Conservation (phyloP, 106 monocot species). For the Vanilla planifolia region DNA sequence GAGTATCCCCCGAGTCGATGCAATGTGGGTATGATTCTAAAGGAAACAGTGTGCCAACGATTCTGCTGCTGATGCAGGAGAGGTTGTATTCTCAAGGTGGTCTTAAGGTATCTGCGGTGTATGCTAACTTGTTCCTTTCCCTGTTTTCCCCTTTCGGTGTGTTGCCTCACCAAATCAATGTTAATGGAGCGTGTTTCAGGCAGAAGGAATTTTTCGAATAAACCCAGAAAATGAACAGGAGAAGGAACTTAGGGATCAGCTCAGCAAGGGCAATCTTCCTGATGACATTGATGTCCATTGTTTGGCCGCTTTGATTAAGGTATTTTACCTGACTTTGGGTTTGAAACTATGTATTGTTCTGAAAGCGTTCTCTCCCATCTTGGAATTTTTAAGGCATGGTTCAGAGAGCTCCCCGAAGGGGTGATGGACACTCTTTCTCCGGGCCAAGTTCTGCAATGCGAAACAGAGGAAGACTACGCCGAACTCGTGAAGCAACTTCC, state of each 20-base stretch:
- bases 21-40: slow-evolving; percentile 76
- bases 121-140: neutral
- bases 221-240: slow-evolving; percentile 43
- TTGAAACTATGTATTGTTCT: neutral
- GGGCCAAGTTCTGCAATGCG: slow-evolving; percentile 18
- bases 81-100: slow-evolving; percentile 70
- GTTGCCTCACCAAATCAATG: too few species aligned
- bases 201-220: slow-evolving; percentile 53
- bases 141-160: too few species aligned
- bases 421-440: slow-evolving; percentile 22
- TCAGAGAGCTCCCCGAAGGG: slow-evolving; percentile 23
- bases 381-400: slow-evolving; percentile 17
- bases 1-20: slow-evolving; percentile 89
- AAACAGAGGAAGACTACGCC: slow-evolving; percentile 16
- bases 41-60: slow-evolving; percentile 86
- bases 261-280: slow-evolving; percentile 40
- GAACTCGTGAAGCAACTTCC: slow-evolving; percentile 17
- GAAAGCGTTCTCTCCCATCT: neutral
- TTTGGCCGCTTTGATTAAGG: slow-evolving; percentile 45
- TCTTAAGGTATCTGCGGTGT: slow-evolving; percentile 77
- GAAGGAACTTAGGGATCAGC: slow-evolving; percentile 33
- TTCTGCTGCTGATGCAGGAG: slow-evolving; percentile 90
- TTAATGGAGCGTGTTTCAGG: slow-evolving; percentile 18
- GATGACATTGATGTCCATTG: slow-evolving; percentile 56
- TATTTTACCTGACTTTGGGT: neutral